Conservation (phyloP, 805 yeast species). For the Schwanniomyces polymorphus region DNA sequence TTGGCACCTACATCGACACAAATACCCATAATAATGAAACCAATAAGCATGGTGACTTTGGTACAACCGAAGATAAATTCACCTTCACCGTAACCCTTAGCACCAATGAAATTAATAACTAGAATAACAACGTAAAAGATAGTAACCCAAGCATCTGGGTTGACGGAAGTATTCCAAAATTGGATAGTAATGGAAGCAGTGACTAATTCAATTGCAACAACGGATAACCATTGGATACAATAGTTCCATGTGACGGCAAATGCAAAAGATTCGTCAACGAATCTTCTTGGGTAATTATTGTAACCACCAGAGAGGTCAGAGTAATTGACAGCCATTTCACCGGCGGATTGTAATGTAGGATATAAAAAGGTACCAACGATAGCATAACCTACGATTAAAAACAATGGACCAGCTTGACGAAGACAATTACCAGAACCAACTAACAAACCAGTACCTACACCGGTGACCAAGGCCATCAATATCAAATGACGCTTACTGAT, state of each 20-base stretch:
- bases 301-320: constrained; percentile 68
- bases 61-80: constrained; percentile 39
- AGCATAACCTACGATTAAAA: constrained; percentile 55
- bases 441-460: constrained; percentile 68
- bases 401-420: constrained; percentile 64
- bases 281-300: constrained; percentile 56
- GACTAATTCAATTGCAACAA: constrained; percentile 4
- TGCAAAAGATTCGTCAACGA: constrained; percentile 61
- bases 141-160: constrained; percentile 8
- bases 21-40: constrained; percentile 42
- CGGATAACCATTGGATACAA: constrained; percentile 9
- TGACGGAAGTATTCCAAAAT: constrained; percentile 7
- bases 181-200: constrained; percentile 5
- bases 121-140: constrained; percentile 46
- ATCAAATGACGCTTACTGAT: constrained; percentile 56
- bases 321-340: constrained; percentile 59
- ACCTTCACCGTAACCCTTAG: constrained; percentile 48
- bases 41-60: constrained; percentile 37
- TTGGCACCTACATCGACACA: constrained; percentile 40
- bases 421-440: constrained; percentile 53
- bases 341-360: constrained; percentile 44
- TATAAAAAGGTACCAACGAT: constrained; percentile 52
- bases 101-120: constrained; percentile 45
- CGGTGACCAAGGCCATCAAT: constrained; percentile 68
- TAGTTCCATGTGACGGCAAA: constrained; percentile 41